phyloP scores from a whole-genome alignment of 768 basidiomycete genomes.

The Pulveroboletus ravenelii region DNA sequence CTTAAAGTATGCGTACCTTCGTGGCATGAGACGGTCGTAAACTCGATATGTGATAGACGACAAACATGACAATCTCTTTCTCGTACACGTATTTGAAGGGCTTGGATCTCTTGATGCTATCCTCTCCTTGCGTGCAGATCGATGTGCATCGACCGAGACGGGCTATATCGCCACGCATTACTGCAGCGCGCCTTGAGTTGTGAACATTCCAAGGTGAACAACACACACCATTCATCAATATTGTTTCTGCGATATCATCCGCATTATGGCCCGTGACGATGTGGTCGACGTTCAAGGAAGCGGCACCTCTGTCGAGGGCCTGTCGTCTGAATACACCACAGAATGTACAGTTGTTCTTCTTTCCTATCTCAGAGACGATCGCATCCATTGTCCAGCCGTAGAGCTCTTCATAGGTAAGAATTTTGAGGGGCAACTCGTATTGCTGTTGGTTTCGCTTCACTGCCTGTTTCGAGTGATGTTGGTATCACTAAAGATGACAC shows the following conservation, averaged over 20 bases:
- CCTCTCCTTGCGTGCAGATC: conserved; percentile 94
- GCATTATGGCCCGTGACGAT: conserved; percentile 99
- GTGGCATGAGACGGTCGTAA: conserved; percentile 5
- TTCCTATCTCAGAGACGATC: conserved; percentile 90
- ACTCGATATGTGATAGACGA: conserved; percentile 5
- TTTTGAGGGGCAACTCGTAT: conserved; percentile 93
- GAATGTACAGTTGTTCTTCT: conserved; percentile 98
- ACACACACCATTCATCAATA: conserved; percentile 92
- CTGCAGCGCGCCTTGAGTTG: conserved; percentile 38
- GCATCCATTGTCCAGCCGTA: conserved; percentile 99
- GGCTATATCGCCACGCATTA: conserved; percentile 97
- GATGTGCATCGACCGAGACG: conserved; percentile 89
- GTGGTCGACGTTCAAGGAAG: conserved; percentile 85
- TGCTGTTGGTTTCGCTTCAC: conserved; percentile 96
- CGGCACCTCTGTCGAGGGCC: conserved; percentile 92
- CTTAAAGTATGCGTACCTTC: conserved; percentile 98
- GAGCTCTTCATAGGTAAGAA: conserved; percentile 90
- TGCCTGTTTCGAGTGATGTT: conserved; percentile 51
- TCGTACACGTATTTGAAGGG: conserved; percentile 99
- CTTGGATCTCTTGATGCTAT: conserved; percentile 94
- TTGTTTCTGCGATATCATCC: conserved; percentile 98
- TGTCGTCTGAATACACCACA: conserved; percentile 97
- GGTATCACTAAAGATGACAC: conserved; percentile 3
- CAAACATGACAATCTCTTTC: conserved; percentile 98
- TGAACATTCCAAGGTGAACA: neutral